Evolutionary conservation across 768 basidiomycete species (phyloP), one percentile per base, ranked within the genome.

Genomic region (Suillus subluteus): DNA sequence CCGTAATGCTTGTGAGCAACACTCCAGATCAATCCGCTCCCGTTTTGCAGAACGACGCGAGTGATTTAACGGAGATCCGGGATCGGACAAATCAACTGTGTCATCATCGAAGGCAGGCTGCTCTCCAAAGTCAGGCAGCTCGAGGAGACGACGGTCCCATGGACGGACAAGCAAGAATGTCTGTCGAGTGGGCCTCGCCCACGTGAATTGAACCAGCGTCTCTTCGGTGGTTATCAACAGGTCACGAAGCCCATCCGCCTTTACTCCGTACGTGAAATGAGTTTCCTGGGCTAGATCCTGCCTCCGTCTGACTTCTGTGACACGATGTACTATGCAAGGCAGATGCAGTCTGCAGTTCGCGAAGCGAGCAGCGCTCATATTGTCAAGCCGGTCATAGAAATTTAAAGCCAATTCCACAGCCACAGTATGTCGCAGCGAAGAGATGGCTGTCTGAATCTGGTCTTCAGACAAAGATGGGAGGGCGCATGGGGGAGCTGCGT

Each of bases 261-360:
- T 58, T 5, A 58, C 21, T 58, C 12, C 35, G 6, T 58, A 58
- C 21, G 35, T 35, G 35, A 21, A 37, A 13, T 21, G 18, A 6
- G 35, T 13, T 18, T n/a, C 55, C 6, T 21, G 55, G 35, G 5
- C 21, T n/a, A 12, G 55, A 37, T 21, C 35, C 18, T n/a, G 32
- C 21, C 21, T 58, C 55, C 35, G 55, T 37, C 55, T 58, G 55
- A 37, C 55, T 35, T 58, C 55, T 37, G 35, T 58, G 21, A 58
- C 21, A 7, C 9, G 55, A 6, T 13, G 18, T 6, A 26, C 50
- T 15, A 37, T 55, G 54, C 54, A 55, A 55, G 54, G 54, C 4
- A 55, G 30, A 18, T 32, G 54, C 30, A 55, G 30, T 16, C 52
- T 30, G 52, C 26, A 18, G 52, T 52, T 30, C 30, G 52, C 52